These are phyloP conservation scores for Malus hybrid DNA, from an alignment of 331 rosid species.

Conservation along the genomic window DNA sequence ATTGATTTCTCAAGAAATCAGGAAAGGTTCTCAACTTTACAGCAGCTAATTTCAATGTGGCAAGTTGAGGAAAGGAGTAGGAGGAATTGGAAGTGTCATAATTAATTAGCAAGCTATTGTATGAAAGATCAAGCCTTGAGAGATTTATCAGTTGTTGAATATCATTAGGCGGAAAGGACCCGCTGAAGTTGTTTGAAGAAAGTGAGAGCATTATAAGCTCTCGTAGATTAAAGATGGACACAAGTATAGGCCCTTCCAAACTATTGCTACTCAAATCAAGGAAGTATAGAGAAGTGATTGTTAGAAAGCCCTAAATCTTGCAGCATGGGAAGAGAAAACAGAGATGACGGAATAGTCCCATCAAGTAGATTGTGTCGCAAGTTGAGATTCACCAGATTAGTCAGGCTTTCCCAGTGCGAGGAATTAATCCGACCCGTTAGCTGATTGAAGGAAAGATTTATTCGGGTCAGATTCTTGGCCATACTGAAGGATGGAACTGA, in stretches of 20 bases:
- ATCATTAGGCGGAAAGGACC: too few relatives aligned
- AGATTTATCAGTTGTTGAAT: too few relatives aligned
- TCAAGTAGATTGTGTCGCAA: constrained; percentile 11
- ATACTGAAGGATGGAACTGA: not conserved
- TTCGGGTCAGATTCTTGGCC: constrained; percentile 3
- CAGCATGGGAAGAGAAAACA: constrained; percentile 12
- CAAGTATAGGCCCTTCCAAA: constrained; percentile 38
- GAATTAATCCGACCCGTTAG: constrained; percentile 12
- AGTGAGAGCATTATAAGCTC: too few relatives aligned
- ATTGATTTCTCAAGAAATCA: constrained; percentile 30
- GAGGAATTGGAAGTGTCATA: too few relatives aligned
- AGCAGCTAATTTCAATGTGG: constrained; percentile 25
- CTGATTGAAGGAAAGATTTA: constrained; percentile 16
- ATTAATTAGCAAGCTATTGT: too few relatives aligned
- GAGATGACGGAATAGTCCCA: not conserved
- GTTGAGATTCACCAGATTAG: constrained; percentile 11
- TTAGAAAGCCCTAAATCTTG: constrained; percentile 19
- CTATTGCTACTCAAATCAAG: constrained; percentile 39
- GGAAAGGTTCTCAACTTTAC: not conserved
- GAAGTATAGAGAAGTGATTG: constrained; percentile 31
- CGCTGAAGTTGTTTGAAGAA: too few relatives aligned
- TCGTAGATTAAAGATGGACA: not conserved
- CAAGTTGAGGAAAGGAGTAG: constrained; percentile 8
- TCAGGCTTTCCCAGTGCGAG: constrained; percentile 12
- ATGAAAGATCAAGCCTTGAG: too few relatives aligned